These are phyloP conservation scores for Nyctanthes arbortristis DNA, from an alignment of 257 asterid genomes.

Conservation along the genomic window DNA sequence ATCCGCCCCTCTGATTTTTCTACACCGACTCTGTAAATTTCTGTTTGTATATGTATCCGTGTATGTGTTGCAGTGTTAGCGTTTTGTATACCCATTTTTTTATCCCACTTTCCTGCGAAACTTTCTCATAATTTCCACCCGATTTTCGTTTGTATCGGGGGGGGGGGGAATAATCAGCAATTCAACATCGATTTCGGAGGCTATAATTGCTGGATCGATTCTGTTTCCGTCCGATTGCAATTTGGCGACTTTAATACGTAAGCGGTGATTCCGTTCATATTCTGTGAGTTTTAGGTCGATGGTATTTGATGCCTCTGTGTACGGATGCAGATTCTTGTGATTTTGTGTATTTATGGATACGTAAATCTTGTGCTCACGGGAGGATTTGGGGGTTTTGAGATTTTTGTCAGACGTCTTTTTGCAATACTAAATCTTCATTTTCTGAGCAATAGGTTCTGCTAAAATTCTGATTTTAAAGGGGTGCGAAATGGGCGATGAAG, in stretches of 20 bases:
- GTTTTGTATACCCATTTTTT: background rate
- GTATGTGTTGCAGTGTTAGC: background rate
- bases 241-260: background rate
- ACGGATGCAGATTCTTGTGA: background rate
- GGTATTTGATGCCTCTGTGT: background rate
- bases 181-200: background rate
- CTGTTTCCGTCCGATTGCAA: background rate
- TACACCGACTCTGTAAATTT: background rate
- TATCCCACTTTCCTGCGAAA: background rate
- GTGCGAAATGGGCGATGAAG: background rate
- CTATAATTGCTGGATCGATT: background rate
- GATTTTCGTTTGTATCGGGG: background rate
- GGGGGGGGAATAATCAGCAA: background rate
- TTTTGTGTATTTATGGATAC: slow-evolving; percentile 17
- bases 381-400: slow-evolving; percentile 24
- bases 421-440: background rate
- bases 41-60: background rate
- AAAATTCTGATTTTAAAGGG: background rate
- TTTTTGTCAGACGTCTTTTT: background rate
- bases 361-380: background rate
- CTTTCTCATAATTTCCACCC: background rate
- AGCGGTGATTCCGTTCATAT: background rate
- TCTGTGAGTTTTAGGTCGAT: background rate
- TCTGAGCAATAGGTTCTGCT: background rate
- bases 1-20: background rate